A percentile compares a stretch with the other conserved stretches of the same genome.
Evolutionary conservation across 2,329 filamentous ascomycete genomes (phyloP).

Genomic region (Colletotrichum sp.): DNA sequence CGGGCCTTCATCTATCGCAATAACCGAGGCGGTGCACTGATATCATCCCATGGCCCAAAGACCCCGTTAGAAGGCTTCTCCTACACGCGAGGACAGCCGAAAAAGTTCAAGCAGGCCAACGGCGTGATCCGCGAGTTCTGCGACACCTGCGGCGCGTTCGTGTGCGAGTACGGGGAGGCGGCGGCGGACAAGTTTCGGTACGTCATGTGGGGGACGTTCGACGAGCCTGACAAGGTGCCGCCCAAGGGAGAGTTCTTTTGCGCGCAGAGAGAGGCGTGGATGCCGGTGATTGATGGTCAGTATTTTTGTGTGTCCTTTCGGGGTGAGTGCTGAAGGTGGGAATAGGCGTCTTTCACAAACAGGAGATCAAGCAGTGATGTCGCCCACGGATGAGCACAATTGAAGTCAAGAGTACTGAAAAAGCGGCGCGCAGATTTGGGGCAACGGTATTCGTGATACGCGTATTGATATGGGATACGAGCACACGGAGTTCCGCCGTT

Average conservation of each 20-base stretch:
- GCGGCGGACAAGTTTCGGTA: slow-evolving; percentile 49
- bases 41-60: too few species aligned
- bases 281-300: slow-evolving; percentile 51
- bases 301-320: too few species aligned
- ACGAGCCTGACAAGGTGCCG: slow-evolving; percentile 51
- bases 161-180: slow-evolving; percentile 35
- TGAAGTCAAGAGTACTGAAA: too few species aligned
- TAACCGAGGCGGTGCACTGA: too few species aligned
- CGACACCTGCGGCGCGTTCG: slow-evolving; percentile 32
- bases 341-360: neutral
- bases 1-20: too few species aligned
- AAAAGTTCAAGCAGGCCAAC: slow-evolving; percentile 33
- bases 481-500: neutral
- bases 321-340: neutral
- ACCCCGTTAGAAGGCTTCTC: slow-evolving; percentile 29
- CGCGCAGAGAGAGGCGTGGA: slow-evolving; percentile 51
- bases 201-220: slow-evolving; percentile 52
- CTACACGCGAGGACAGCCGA: slow-evolving; percentile 24
- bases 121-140: slow-evolving; percentile 38
- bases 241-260: slow-evolving; percentile 63
- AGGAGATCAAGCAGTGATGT: neutral
- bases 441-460: neutral
- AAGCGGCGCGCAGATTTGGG: neutral
- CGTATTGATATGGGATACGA: neutral
- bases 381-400: neutral